Base-by-base conservation (phyloP, 1,139 yeast species). In the Torulaspora pretoriensis region DNA sequence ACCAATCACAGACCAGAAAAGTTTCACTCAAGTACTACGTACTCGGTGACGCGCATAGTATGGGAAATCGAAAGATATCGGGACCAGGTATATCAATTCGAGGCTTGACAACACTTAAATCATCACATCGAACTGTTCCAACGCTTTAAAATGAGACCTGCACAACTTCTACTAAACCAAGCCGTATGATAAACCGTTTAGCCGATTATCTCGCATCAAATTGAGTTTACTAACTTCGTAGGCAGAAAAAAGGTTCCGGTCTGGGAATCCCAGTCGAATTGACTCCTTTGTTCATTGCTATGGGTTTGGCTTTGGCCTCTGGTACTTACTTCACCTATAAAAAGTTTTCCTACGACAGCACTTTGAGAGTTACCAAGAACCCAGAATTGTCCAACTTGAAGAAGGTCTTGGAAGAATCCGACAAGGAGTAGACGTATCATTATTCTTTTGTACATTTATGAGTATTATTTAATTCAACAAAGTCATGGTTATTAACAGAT, bases 281-380 rank as follows among this genome's bases (percentile, higher is more conserved):
- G 74, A 80, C 83, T 65, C 94, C 94, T 66, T 76, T 84, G 66
- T 72, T 75, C 55, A 65, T 73, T 34, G 80, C 79, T 33, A 71
- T 75, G 68, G 85, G 81, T 59, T 81, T 81, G 48, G 92, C 92
- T 38, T 61, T 79, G 59, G 64, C 68, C 50, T 83, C 92, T 26
- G 89, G 83, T 51, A 56, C 69, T 53, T 83, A 68, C 72, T 84
- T 84, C 76, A 72, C 87, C 43, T 78, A 79, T 72, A 83, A 82
- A 74, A 87, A 84, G 67, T 71, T 84, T 56, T 74, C 80, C 47
- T 71, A 77, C 61, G 92, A 83, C 67, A 70, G 67, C 50, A 74
- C 83, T 56, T 75, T 84, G 67, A 81, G 88, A 73, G 73, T 84
- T 57, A 78, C 80, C 69, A 57, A 58, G 38, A 79, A 78, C 69